Evolutionary conservation across 495 filamentous ascomycete genomes (phyloP).

Genomic region (Cercophora samala): DNA sequence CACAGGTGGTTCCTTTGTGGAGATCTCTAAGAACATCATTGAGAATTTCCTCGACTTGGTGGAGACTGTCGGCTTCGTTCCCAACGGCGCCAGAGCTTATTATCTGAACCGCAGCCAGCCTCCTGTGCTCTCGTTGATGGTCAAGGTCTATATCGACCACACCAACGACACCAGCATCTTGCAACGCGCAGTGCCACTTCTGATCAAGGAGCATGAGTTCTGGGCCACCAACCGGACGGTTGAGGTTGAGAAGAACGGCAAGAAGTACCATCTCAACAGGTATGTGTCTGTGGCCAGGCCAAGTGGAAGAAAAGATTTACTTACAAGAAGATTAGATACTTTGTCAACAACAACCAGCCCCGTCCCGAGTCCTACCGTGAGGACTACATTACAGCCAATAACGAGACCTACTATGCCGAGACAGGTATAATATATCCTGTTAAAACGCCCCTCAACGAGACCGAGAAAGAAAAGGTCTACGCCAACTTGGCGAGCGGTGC

Average conservation of each 20-base stretch:
- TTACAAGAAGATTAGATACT: conserved; percentile 32
- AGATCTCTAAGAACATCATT: conserved; percentile 50
- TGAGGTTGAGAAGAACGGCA: conserved; percentile 31
- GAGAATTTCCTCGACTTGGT: conserved; percentile 52
- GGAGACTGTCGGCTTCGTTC: conserved; percentile 49
- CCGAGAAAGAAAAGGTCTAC: conserved; percentile 41
- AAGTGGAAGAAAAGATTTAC: not conserved
- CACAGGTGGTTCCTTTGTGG: conserved; percentile 46
- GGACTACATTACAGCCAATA: conserved; percentile 47
- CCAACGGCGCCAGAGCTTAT: conserved; percentile 49
- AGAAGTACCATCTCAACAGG: conserved; percentile 43
- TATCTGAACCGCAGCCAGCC: conserved; percentile 51
- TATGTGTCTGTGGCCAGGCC: conserved; percentile 20
- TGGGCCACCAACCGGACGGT: conserved; percentile 46
- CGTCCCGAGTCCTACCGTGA: conserved; percentile 51
- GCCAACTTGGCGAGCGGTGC: conserved; percentile 48
- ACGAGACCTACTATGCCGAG: conserved; percentile 42
- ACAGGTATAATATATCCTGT: conserved; percentile 50
- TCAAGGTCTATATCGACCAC: conserved; percentile 46
- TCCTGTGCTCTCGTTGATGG: conserved; percentile 49
- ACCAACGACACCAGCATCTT: conserved; percentile 51
- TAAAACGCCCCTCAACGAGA: conserved; percentile 36
- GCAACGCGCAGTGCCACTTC: conserved; percentile 42
- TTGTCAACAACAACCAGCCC: conserved; percentile 47
- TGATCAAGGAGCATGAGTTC: conserved; percentile 49